Evolutionary conservation across 257 asterid genomes (phyloP).

Genomic region (Ophiorrhiza pumila): DNA sequence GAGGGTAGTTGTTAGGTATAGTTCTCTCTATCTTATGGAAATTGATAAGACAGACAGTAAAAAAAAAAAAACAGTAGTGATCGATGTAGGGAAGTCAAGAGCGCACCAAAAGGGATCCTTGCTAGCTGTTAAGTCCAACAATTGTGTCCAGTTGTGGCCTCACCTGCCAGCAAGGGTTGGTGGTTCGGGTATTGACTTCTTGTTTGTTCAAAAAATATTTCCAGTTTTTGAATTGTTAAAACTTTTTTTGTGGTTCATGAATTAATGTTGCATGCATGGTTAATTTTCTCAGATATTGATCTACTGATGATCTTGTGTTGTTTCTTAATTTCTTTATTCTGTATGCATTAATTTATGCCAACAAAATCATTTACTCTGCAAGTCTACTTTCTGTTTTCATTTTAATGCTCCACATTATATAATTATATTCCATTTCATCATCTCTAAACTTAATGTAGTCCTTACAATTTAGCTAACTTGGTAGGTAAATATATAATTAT

Average conservation of each 20-base stretch:
- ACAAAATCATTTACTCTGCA: too few species aligned
- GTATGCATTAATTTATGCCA: too few species aligned
- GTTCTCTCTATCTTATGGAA: too few species aligned
- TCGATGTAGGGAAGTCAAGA: conserved; percentile 76
- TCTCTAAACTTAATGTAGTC: too few species aligned
- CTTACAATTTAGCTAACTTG: too few species aligned
- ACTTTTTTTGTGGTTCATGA: too few species aligned
- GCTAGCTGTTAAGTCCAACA: conserved; percentile 35
- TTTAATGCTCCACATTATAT: too few species aligned
- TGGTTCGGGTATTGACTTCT: conserved; percentile 99
- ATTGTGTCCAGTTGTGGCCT: conserved; percentile 12
- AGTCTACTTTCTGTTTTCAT: too few species aligned
- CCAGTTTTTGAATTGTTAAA: background rate
- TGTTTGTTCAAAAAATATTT: conserved; percentile 22
- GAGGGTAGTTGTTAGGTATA: conserved; percentile 25
- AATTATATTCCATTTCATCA: too few species aligned
- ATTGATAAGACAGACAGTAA: background rate
- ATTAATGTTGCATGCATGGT: too few species aligned
- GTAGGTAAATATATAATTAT: too few species aligned
- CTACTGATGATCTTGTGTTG: background rate
- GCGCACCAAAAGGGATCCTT: conserved; percentile 83
- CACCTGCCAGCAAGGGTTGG: conserved; percentile 48
- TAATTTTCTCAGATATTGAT: background rate
- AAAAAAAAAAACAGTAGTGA: background rate
- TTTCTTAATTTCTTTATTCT: background rate